Evolutionary conservation across 164 flowering plant species (phyloP).

Genomic region (Annona squamosa): DNA sequence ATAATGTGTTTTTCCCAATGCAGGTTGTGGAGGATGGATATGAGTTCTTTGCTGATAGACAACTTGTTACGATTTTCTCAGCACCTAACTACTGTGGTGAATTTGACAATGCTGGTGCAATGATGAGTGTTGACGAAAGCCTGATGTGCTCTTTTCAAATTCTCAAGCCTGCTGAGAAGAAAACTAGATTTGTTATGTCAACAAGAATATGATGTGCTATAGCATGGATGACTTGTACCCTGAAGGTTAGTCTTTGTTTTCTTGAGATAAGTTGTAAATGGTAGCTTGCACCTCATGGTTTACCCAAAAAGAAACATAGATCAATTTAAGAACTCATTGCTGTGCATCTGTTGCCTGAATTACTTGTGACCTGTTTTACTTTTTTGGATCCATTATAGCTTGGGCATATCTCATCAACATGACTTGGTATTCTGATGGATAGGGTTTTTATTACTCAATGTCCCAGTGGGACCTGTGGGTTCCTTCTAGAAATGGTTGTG

Average conservation of each 20-base stretch:
- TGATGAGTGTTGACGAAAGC: conserved; percentile 88
- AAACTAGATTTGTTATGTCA: conserved; percentile 36
- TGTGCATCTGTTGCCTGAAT: no score
- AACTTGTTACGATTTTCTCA: conserved; percentile 76
- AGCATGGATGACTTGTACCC: not conserved
- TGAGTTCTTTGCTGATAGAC: conserved; percentile 79
- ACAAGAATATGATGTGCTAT: conserved; percentile 16
- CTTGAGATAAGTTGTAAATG: no score
- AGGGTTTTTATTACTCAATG: no score
- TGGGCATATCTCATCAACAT: no score
- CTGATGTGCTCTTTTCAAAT: conserved; percentile 86
- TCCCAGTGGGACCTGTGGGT: no score
- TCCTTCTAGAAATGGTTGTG: no score
- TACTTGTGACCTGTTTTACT: no score
- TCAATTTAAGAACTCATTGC: no score
- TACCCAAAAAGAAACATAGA: no score
- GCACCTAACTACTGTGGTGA: conserved; percentile 92
- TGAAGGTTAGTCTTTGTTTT: not conserved
- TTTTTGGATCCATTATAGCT: no score
- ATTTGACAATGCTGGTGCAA: conserved; percentile 86
- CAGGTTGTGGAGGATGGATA: conserved; percentile 94
- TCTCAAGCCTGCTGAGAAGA: conserved; percentile 66
- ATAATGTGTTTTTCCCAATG: conserved; percentile 8
- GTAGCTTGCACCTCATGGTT: no score
- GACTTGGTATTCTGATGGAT: no score